Evolutionary conservation across 2,329 filamentous ascomycete species (phyloP).

Genomic region (Ophiostoma novo-ulmi): DNA sequence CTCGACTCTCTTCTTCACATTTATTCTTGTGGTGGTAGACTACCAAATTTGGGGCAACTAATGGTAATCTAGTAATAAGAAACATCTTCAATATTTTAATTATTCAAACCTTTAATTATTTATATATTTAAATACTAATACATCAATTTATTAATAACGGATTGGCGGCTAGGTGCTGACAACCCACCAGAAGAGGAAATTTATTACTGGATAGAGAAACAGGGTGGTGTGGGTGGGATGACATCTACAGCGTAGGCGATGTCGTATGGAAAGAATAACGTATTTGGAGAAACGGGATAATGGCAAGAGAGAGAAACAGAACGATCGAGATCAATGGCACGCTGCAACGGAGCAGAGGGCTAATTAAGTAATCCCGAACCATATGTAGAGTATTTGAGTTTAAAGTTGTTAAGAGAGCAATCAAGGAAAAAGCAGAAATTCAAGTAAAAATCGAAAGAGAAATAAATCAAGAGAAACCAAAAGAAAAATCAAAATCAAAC

Average conservation of each 20-base stretch:
- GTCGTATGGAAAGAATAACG: neutral
- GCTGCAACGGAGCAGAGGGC: neutral
- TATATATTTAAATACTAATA: neutral
- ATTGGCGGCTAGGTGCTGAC: conserved; percentile 7
- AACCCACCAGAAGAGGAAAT: conserved; percentile 17
- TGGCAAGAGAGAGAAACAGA: neutral
- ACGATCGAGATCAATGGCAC: conserved; percentile 11
- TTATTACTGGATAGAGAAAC: conserved; percentile 10
- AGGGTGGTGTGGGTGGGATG: conserved; percentile 13
- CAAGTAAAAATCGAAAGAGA: too few species aligned
- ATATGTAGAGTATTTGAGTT: neutral
- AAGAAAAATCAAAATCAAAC: neutral
- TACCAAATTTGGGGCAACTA: neutral
- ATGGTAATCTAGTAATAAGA: neutral
- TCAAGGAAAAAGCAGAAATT: neutral
- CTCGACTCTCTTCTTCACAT: neutral
- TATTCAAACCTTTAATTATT: neutral
- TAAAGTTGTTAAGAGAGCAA: neutral
- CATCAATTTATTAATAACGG: neutral
- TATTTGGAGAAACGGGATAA: neutral
- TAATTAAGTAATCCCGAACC: neutral
- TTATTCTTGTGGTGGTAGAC: neutral
- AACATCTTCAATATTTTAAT: neutral
- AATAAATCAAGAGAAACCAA: neutral
- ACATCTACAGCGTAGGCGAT: conserved; percentile 14